Evolutionary conservation across 148 eudicot genomes (phyloP).

Genomic region (Gaultheria prostrata): DNA sequence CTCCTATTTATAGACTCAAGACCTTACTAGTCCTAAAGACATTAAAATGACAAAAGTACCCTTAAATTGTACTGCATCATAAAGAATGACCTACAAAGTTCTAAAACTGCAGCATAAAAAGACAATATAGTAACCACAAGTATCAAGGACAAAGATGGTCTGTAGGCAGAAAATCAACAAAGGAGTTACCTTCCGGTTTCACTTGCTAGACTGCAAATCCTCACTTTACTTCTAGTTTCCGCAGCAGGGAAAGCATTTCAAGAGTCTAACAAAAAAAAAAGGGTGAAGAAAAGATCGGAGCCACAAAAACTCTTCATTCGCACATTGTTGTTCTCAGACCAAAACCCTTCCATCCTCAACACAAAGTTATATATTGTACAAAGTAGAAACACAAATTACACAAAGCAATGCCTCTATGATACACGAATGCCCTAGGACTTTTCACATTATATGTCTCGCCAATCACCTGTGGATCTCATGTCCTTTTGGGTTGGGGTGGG

Average conservation of each 20-base stretch:
- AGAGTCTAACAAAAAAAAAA: not conserved
- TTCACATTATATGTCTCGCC: constrained; percentile 29
- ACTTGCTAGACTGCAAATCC: not conserved
- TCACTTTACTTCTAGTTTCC: not conserved
- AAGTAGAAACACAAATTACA: constrained; percentile 24
- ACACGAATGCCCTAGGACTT: constrained; percentile 17
- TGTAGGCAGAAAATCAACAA: not conserved
- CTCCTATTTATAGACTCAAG: no score
- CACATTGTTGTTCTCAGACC: not conserved
- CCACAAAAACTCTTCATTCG: not conserved
- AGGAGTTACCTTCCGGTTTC: not conserved
- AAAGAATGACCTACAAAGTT: not conserved
- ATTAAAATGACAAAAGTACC: no score
- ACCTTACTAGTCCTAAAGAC: no score
- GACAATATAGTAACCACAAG: not conserved
- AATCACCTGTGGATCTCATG: constrained; percentile 21
- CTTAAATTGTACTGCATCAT: no score
- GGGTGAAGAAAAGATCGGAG: not conserved
- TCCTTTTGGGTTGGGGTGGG: constrained; percentile 3
- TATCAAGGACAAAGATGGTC: not conserved
- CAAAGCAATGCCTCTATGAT: constrained; percentile 32
- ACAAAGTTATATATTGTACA: constrained; percentile 23
- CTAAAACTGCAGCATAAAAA: not conserved
- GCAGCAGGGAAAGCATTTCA: not conserved
- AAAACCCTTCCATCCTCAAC: constrained; percentile 11